These are phyloP conservation scores for Scedosporium minutisporum DNA, from an alignment of 2,329 filamentous ascomycete species.

Conservation along the genomic window DNA sequence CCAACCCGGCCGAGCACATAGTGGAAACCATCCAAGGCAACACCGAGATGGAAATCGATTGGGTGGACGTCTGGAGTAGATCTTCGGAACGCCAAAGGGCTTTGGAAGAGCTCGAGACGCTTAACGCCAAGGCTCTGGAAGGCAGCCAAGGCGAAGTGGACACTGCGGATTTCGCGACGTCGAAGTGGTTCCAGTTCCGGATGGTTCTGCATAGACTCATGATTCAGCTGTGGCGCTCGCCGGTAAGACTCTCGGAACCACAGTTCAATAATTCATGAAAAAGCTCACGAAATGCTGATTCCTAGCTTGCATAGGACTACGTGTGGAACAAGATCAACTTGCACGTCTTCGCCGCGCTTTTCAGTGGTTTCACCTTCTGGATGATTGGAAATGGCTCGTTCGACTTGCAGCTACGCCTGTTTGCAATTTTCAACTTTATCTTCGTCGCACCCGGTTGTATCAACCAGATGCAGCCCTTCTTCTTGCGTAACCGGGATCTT, in stretches of 20 bases:
- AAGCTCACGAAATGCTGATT: constrained; percentile 18
- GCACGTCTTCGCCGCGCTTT: constrained; percentile 33
- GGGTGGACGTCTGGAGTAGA: constrained; percentile 49
- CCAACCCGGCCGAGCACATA: constrained; percentile 35
- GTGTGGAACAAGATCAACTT: constrained; percentile 21
- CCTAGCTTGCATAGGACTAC: constrained; percentile 15
- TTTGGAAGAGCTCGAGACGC: constrained; percentile 29
- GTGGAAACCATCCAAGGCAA: constrained; percentile 36
- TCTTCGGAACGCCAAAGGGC: constrained; percentile 42
- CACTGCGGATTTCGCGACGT: constrained; percentile 27
- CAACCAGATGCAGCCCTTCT: constrained; percentile 34
- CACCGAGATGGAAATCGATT: constrained; percentile 27
- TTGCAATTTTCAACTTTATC: constrained; percentile 43
- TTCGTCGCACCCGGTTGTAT: constrained; percentile 34
- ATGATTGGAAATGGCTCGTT: constrained; percentile 30
- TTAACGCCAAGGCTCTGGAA: neutral
- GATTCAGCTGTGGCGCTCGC: constrained; percentile 16
- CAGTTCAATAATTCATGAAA: constrained; percentile 10
- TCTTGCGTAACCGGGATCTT: constrained; percentile 36
- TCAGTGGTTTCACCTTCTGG: constrained; percentile 41
- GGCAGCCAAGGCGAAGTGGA: constrained; percentile 16
- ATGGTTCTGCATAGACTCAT: constrained; percentile 20
- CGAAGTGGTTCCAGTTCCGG: constrained; percentile 27
- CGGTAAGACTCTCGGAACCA: constrained; percentile 16
- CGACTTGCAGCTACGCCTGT: constrained; percentile 30